phyloP scores from a whole-genome alignment of 495 filamentous ascomycete species.

The Hypoxylon trugodes region DNA sequence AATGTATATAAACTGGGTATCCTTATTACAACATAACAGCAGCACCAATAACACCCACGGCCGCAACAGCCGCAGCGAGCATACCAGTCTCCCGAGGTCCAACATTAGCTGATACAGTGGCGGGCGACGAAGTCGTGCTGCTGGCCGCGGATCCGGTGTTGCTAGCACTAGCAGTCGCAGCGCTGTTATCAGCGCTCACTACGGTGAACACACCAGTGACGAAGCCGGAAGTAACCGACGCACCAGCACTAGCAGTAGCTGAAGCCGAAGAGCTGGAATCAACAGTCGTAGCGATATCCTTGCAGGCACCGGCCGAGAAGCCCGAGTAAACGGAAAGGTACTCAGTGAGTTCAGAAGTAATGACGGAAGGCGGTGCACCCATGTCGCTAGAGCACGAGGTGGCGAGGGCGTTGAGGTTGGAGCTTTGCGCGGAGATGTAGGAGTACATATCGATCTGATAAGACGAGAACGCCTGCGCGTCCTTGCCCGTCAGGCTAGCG shows the following conservation, averaged over 20 bases:
- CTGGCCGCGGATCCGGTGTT: neutral
- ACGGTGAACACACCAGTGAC: too few species aligned
- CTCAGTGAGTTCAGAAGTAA: slow-evolving; percentile 21
- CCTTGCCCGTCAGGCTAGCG: neutral
- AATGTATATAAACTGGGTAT: neutral
- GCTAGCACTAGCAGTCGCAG: neutral
- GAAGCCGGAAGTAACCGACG: too few species aligned
- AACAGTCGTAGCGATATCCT: neutral
- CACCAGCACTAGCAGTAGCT: neutral
- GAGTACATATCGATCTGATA: slow-evolving; percentile 31
- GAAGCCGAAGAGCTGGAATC: neutral
- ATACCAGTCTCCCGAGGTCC: slow-evolving; percentile 26
- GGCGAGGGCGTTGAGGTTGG: slow-evolving; percentile 16
- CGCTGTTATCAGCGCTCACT: neutral
- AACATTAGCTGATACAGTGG: slow-evolving; percentile 12
- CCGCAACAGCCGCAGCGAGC: slow-evolving; percentile 23
- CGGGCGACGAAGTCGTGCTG: neutral
- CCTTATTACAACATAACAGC: slow-evolving; percentile 20
- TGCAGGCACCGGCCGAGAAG: slow-evolving; percentile 29
- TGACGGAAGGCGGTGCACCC: slow-evolving; percentile 16
- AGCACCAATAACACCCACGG: slow-evolving; percentile 22
- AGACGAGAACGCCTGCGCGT: slow-evolving; percentile 15
- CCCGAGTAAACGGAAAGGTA: slow-evolving; percentile 26
- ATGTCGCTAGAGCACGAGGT: slow-evolving; percentile 20
- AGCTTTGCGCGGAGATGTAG: slow-evolving; percentile 24